Evolutionary conservation across 352 stramenopile species (phyloP).

Genomic region (Pythium coloratum): DNA sequence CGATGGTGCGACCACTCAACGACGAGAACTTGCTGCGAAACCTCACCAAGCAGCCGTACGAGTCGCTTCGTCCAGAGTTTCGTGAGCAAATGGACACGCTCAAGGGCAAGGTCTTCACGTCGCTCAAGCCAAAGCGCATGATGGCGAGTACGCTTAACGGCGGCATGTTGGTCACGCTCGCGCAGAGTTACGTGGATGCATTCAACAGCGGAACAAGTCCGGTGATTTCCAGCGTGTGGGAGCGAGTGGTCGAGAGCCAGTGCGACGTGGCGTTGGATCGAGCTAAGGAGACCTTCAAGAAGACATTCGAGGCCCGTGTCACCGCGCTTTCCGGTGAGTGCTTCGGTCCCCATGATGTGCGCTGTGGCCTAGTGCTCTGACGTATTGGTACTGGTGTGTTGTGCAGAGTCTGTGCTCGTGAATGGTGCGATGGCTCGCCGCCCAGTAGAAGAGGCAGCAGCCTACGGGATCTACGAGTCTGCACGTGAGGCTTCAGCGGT

Average conservation of each 20-base stretch:
- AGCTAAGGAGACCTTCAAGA: constrained; percentile 50
- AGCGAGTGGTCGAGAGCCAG: constrained; percentile 74
- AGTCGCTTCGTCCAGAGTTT: constrained; percentile 84
- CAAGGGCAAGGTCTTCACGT: constrained; percentile 54
- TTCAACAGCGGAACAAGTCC: constrained; percentile 82
- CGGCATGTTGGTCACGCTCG: constrained; percentile 84
- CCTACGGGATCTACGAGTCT: constrained; percentile 36
- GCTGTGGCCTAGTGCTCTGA: background rate
- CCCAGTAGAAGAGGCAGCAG: constrained; percentile 42
- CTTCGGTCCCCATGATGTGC: no score
- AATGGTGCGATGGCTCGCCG: constrained; percentile 27
- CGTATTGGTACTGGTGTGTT: constrained; percentile 5
- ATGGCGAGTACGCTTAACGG: constrained; percentile 84
- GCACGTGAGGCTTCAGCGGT: constrained; percentile 33
- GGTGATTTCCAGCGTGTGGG: constrained; percentile 81
- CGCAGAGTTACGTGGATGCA: constrained; percentile 79
- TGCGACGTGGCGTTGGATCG: constrained; percentile 61
- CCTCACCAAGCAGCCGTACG: constrained; percentile 65
- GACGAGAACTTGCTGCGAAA: constrained; percentile 83
- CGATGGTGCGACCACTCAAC: constrained; percentile 84
- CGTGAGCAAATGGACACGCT: constrained; percentile 68
- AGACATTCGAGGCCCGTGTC: constrained; percentile 31
- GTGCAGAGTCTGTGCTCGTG: constrained; percentile 31
- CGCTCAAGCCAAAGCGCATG: constrained; percentile 77
- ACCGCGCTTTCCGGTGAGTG: constrained; percentile 42